Conservation (phyloP, 805 yeast species). For the Vanderwaltozyma verrucispora region DNA sequence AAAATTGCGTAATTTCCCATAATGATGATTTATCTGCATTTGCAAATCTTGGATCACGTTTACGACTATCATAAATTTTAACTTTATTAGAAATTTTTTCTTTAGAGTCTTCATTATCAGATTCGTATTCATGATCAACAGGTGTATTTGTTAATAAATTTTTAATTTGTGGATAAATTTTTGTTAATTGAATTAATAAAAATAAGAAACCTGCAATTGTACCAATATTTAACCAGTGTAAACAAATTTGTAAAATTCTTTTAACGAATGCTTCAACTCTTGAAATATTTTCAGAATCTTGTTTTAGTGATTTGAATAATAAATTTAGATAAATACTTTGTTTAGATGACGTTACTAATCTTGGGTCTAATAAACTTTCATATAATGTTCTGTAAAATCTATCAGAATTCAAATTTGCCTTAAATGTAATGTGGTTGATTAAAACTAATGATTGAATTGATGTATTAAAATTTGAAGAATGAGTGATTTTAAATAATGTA, state of each 20-base stretch:
- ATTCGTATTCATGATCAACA: slow-evolving; percentile 39
- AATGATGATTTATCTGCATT: slow-evolving; percentile 70
- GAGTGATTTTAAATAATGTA: slow-evolving; percentile 81
- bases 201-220: slow-evolving; percentile 75
- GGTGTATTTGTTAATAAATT: slow-evolving; percentile 50
- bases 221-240: slow-evolving; percentile 82
- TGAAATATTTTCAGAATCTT: slow-evolving; percentile 44
- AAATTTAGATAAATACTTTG: slow-evolving; percentile 86
- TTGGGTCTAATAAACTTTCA: slow-evolving; percentile 77
- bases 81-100: slow-evolving; percentile 7
- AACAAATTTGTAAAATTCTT: slow-evolving; percentile 75
- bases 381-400: slow-evolving; percentile 82
- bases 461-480: slow-evolving; percentile 88
- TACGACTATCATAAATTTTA: slow-evolving; percentile 61
- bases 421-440: slow-evolving; percentile 65
- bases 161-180: slow-evolving; percentile 52
- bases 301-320: slow-evolving; percentile 70
- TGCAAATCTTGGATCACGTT: slow-evolving; percentile 90
- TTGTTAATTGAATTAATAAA: slow-evolving; percentile 59
- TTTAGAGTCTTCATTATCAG: slow-evolving; percentile 34
- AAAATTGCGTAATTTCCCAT: slow-evolving; percentile 76
- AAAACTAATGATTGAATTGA: slow-evolving; percentile 85
- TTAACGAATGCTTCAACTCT: slow-evolving; percentile 86
- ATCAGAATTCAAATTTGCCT: slow-evolving; percentile 46
- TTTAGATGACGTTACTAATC: slow-evolving; percentile 79